Base-by-base conservation (phyloP, 2,329 filamentous ascomycete species). In the Hymenoscyphus occultus region DNA sequence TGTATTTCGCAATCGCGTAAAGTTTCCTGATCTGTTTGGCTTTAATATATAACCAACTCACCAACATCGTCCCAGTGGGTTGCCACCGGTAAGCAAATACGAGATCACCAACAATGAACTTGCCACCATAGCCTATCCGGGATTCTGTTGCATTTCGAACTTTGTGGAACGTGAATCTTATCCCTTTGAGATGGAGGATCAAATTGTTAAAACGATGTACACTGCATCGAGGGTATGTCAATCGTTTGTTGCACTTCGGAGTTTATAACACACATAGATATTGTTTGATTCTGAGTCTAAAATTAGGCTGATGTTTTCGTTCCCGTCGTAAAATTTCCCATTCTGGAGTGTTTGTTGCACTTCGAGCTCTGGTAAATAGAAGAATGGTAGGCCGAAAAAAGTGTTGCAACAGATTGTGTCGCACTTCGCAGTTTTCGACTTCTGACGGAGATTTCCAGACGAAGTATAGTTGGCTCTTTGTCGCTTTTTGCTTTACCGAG, bases 1-100 rank as follows among this genome's bases (percentile, higher is more conserved):
- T 51, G 45, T 10, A 51, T 22, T 51, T 51, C 45, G 45, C 45
- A 51, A 51, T 10, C 45, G 45, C 45, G n/a, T 51, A 51, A 51
- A 28, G 22, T 51, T 13, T 16, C 45, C 45, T 9, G n/a, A 35
- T 10, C n/a, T 51, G 19, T n/a, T 22, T 51, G 45, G n/a, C 5
- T 9, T 51, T 51, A 10, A 28, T 28, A 51, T 22, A 22, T 9
- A 22, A 28, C 45, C 45, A 22, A 22, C 19, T n/a, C 22, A 22
- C 19, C 45, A 19, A 22, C 45, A 35, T 35, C 4, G 35, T 35
- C 10, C 45, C n/a, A 6, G 45, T 22, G 4, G 6, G 12, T 51
- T 51, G 45, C 19, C 45, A 51, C 45, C 19, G 4, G 3, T 13
- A 28, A 19, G 45, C 45, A 51, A 51, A 10, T 16, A 16, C 19